Evolutionary conservation across 2,329 filamentous ascomycete genomes (phyloP), one percentile per base, ranked within the genome.

Genomic region (Penicillium paneum): DNA sequence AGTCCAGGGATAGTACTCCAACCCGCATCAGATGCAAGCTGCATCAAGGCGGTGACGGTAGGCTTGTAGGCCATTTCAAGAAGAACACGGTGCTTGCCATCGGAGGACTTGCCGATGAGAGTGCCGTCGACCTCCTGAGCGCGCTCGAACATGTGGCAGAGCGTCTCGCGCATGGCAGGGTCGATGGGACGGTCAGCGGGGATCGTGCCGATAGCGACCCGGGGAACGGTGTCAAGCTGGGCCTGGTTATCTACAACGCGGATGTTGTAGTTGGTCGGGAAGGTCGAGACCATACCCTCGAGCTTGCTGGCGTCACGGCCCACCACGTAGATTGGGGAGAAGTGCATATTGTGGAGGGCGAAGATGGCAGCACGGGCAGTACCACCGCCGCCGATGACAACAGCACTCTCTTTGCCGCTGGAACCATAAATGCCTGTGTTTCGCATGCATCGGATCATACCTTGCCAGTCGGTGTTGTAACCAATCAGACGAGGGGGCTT

Each of bases 61-160:
- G 94, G 94, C 74, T 93, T 95, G 74, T 99, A 99, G 2, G 94
- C 93, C 92, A 99, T 96, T 73, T 99, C 94, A 3, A 97, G 76
- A 57, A 97, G 75, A 12, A 94, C 83, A 19, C 83, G 81, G 26
- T 74, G 74, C 6, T 73, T 73, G 48, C 74, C 74, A 8, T 70
- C 70, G 7, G 63, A 63, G 10, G 68, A 60, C 47, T 69, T 59
- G 67, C 69, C 64, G 51, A 66, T 57, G 66, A 71, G 59, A 63
- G 70, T 58, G 24, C 54, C 57, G 54, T 77, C 75, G n/a, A 85
- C 68, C 32, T 85, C 66, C 44, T 78, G 73, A 5, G 76, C 73
- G 10, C 67, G 67, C 54, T 70, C 63, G 59, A 86, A 83, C 54
- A 86, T 71, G 3, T 71, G 65, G 60, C 76, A 76, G 15, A 97